These are phyloP conservation scores for Fusarium burgessii DNA, from an alignment of 2,329 filamentous ascomycete genomes.

Conservation along the genomic window DNA sequence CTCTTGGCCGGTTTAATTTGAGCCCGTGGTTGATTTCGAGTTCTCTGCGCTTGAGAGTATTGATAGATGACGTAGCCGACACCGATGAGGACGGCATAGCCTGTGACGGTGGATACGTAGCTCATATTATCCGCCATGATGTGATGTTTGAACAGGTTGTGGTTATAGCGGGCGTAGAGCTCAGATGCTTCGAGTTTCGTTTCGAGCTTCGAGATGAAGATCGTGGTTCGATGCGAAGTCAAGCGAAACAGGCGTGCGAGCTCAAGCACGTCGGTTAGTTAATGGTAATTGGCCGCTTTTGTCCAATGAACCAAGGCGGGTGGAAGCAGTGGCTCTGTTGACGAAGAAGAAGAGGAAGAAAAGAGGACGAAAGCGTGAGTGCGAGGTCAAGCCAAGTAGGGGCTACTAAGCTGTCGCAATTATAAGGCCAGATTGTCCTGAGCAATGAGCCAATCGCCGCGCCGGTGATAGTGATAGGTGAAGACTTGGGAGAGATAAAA, in stretches of 20 bases:
- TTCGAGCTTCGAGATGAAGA: conserved; percentile 18
- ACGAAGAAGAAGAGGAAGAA: neutral
- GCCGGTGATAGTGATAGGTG: conserved; percentile 20
- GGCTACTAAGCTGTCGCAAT: conserved; percentile 41
- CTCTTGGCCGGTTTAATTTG: conserved; percentile 49
- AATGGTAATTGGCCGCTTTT: conserved; percentile 8
- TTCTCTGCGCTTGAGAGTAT: conserved; percentile 50
- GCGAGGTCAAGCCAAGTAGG: conserved; percentile 26
- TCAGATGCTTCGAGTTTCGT: conserved; percentile 28
- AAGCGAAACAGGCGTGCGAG: conserved; percentile 11
- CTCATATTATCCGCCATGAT: conserved; percentile 53
- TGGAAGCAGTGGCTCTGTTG: conserved; percentile 12
- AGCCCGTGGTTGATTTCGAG: conserved; percentile 48
- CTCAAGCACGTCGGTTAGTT: conserved; percentile 8
- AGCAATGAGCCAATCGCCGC: conserved; percentile 37
- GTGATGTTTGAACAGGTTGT: conserved; percentile 15
- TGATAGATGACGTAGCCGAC: conserved; percentile 53
- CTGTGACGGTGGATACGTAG: conserved; percentile 53
- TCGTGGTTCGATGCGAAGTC: conserved; percentile 14
- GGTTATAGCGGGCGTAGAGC: conserved; percentile 23
- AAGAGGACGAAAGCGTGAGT: conserved; percentile 17
- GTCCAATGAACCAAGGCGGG: conserved; percentile 6
- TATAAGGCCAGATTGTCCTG: conserved; percentile 52
- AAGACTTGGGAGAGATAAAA: conserved; percentile 1
- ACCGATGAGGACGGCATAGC: conserved; percentile 54